Conservation (phyloP, 2,329 filamentous ascomycete species). For the Elsinoe fawcettii region DNA sequence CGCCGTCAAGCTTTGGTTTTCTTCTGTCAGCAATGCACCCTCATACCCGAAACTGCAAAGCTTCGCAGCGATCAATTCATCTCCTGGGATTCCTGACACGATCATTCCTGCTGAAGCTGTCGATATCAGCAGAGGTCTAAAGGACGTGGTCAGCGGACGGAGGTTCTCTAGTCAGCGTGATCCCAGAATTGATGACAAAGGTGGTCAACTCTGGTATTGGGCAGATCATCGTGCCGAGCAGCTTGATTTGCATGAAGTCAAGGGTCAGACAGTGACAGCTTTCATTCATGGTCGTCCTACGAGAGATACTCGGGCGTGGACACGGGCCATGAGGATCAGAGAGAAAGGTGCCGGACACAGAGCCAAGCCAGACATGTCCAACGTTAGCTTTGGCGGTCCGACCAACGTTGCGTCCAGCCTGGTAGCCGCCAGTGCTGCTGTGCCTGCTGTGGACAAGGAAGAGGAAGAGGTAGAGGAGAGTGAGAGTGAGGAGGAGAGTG, state of each 20-base stretch:
- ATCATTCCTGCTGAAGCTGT: slow-evolving; percentile 5
- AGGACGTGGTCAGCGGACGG: slow-evolving; percentile 40
- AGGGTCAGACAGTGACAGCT: slow-evolving; percentile 38
- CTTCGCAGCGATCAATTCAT: not conserved
- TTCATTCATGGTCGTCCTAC: slow-evolving; percentile 33
- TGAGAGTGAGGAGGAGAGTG: not conserved
- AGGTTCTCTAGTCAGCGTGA: slow-evolving; percentile 41
- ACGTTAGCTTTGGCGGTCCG: not conserved
- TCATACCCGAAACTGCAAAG: not conserved
- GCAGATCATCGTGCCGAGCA: slow-evolving; percentile 49
- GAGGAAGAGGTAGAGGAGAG: not conserved
- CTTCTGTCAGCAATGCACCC: slow-evolving; percentile 18
- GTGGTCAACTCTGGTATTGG: slow-evolving; percentile 47
- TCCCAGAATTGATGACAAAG: slow-evolving; percentile 35
- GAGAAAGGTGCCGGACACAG: slow-evolving; percentile 28
- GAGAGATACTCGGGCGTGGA: slow-evolving; percentile 41
- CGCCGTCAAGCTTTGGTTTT: slow-evolving; percentile 41
- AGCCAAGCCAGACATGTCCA: slow-evolving; percentile 10
- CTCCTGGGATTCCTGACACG: not conserved
- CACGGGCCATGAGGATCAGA: slow-evolving; percentile 37
- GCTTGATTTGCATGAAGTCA: slow-evolving; percentile 48
- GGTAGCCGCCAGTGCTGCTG: not conserved
- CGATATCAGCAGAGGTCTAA: slow-evolving; percentile 38
- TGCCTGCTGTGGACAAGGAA: not conserved
- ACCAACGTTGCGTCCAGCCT: not conserved